Percentiles rank a stretch among this genome's conserved stretches.
These are phyloP conservation scores for Debaryomyces psychrophilus DNA, from an alignment of 1,139 yeast genomes.

Conservation along the genomic window DNA sequence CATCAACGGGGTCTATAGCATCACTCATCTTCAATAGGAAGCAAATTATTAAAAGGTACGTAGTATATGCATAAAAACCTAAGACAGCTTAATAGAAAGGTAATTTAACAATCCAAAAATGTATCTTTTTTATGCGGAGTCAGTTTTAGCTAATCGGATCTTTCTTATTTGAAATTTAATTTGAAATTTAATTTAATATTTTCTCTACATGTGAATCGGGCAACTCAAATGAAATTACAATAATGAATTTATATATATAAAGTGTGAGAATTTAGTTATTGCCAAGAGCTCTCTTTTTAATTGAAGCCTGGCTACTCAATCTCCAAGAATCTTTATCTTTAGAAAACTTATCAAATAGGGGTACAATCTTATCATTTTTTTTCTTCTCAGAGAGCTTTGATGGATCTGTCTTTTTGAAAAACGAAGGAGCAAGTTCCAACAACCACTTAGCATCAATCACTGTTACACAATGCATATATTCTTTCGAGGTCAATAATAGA, in stretches of 20 bases:
- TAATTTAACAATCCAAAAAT: background rate
- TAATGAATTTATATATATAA: background rate
- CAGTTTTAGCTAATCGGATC: background rate
- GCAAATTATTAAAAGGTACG: background rate
- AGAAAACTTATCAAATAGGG: conserved; percentile 60
- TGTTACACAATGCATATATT: conserved; percentile 89
- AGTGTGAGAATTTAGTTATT: conserved; percentile 12
- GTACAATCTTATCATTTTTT: conserved; percentile 58
- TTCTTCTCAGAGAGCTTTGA: conserved; percentile 32
- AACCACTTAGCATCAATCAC: conserved; percentile 86
- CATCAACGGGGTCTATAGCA: conserved; percentile 15
- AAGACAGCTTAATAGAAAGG: background rate
- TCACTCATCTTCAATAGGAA: background rate
- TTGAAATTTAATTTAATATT: background rate
- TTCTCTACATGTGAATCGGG: background rate
- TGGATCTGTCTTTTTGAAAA: conserved; percentile 66
- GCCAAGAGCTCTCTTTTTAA: conserved; percentile 36
- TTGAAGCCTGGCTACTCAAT: conserved; percentile 40
- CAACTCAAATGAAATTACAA: background rate
- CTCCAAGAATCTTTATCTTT: conserved; percentile 52
- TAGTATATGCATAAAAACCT: background rate
- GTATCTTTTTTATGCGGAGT: background rate
- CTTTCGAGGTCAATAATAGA: conserved; percentile 76
- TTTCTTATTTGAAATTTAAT: background rate
- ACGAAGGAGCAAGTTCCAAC: conserved; percentile 82